Conservation (phyloP, 2,329 filamentous ascomycete genomes). For the Aspergillus sp. region DNA sequence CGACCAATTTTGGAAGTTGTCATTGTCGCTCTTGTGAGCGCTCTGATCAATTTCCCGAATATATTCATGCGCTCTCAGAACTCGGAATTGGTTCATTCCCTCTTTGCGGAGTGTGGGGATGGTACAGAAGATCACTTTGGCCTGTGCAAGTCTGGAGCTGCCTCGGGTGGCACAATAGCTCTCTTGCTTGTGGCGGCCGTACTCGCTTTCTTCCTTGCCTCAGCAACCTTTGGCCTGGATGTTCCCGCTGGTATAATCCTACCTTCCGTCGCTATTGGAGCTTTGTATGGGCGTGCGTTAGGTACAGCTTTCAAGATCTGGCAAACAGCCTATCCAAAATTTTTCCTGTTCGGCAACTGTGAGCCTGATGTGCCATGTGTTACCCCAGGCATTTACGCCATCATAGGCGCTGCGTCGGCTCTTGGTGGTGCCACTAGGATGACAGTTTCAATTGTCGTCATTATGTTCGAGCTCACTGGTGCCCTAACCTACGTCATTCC, state of each 20-base stretch:
- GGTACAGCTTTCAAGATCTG: slow-evolving; percentile 88
- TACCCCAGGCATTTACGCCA: slow-evolving; percentile 92
- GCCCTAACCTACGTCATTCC: slow-evolving; percentile 94
- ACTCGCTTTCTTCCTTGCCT: slow-evolving; percentile 80
- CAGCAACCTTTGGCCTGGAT: slow-evolving; percentile 88
- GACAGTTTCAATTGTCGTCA: slow-evolving; percentile 97
- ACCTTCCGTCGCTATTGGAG: slow-evolving; percentile 93
- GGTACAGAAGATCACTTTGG: slow-evolving; percentile 82
- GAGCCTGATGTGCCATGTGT: slow-evolving; percentile 84
- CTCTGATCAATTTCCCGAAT: slow-evolving; percentile 91
- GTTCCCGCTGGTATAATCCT: slow-evolving; percentile 95
- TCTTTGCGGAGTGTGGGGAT: slow-evolving; percentile 85
- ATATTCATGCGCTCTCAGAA: slow-evolving; percentile 93
- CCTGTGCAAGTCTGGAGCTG: slow-evolving; percentile 83
- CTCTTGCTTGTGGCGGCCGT: slow-evolving; percentile 78
- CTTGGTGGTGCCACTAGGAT: slow-evolving; percentile 91
- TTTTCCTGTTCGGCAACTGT: slow-evolving; percentile 76
- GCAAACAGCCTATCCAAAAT: slow-evolving; percentile 74
- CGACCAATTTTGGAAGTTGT: slow-evolving; percentile 77
- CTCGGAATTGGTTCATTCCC: slow-evolving; percentile 83
- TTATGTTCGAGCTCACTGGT: slow-evolving; percentile 98
- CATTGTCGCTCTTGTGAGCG: slow-evolving; percentile 75
- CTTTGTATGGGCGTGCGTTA: slow-evolving; percentile 81
- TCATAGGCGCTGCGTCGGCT: slow-evolving; percentile 92
- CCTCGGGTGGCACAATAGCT: slow-evolving; percentile 77